Conservation (phyloP, 2,329 filamentous ascomycete genomes). For the Cladobotryum protrusum region DNA sequence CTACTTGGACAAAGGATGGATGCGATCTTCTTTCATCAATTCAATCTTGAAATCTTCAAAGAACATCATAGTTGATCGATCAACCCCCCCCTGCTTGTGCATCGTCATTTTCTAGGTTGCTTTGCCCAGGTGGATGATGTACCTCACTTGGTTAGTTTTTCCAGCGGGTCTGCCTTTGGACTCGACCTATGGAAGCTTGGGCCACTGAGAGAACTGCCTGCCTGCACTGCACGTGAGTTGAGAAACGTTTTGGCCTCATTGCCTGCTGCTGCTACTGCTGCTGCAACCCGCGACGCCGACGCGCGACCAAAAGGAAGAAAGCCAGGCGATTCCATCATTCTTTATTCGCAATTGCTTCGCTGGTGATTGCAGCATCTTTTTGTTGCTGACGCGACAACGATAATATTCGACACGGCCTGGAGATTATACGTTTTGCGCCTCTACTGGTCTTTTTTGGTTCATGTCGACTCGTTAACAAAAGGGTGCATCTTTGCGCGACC, state of each 20-base stretch:
- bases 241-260: slow-evolving; percentile 9
- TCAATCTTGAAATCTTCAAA: too few species aligned
- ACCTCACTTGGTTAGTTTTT: too few species aligned
- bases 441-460: not conserved
- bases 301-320: not conserved
- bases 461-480: not conserved
- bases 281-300: not conserved
- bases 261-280: slow-evolving; percentile 8
- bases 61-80: slow-evolving; percentile 1
- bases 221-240: slow-evolving; percentile 10
- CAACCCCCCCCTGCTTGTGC: slow-evolving; percentile 4
- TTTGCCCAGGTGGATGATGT: not conserved
- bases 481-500: slow-evolving; percentile 10
- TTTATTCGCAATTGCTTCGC: not conserved
- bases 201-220: not conserved
- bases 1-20: not conserved
- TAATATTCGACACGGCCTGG: too few species aligned
- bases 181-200: slow-evolving; percentile 5
- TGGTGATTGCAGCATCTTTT: not conserved
- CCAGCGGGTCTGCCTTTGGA: too few species aligned
- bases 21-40: too few species aligned
- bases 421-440: not conserved
- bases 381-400: not conserved
- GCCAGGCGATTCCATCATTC: not conserved
- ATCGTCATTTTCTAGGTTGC: slow-evolving; percentile 8